These are phyloP conservation scores for Aspergillus unguis DNA, from an alignment of 2,329 filamentous ascomycete genomes.

Conservation along the genomic window DNA sequence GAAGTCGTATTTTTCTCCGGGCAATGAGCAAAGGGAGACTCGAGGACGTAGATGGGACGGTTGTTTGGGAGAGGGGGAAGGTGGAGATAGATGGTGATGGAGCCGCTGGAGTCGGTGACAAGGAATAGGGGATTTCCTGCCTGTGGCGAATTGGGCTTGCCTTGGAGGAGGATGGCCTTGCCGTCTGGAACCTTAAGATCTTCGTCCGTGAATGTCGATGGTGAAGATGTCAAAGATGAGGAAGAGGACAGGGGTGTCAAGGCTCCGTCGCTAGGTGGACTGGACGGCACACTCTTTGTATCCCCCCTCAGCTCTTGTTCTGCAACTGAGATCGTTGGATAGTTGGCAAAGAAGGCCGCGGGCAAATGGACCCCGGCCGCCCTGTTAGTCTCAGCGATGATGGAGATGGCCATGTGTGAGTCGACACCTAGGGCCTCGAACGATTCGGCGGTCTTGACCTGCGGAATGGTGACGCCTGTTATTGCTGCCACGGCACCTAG, in stretches of 20 bases:
- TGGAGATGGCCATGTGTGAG: constrained; percentile 10
- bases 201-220: no score
- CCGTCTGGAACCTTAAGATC: no score
- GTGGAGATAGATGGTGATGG: constrained; percentile 8
- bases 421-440: constrained; percentile 7
- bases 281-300: no score
- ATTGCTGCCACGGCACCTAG: constrained; percentile 31
- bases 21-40: constrained; percentile 3
- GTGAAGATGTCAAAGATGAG: no score
- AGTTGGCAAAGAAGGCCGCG: constrained; percentile 6
- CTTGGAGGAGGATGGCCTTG: constrained; percentile 8
- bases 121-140: constrained; percentile 5
- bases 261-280: no score
- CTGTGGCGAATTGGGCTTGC: not conserved
- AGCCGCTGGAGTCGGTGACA: constrained; percentile 6
- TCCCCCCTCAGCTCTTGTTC: not conserved
- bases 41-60: constrained; percentile 9
- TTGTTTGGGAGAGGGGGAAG: constrained; percentile 3
- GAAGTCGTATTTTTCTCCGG: not conserved
- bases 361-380: not conserved
- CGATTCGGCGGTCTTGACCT: not conserved
- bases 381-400: constrained; percentile 2
- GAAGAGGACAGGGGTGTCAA: no score
- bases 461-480: constrained; percentile 1
- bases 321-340: not conserved